Evolutionary conservation across 2,329 filamentous ascomycete genomes (phyloP).

Genomic region (Tolypocladium capitatum): DNA sequence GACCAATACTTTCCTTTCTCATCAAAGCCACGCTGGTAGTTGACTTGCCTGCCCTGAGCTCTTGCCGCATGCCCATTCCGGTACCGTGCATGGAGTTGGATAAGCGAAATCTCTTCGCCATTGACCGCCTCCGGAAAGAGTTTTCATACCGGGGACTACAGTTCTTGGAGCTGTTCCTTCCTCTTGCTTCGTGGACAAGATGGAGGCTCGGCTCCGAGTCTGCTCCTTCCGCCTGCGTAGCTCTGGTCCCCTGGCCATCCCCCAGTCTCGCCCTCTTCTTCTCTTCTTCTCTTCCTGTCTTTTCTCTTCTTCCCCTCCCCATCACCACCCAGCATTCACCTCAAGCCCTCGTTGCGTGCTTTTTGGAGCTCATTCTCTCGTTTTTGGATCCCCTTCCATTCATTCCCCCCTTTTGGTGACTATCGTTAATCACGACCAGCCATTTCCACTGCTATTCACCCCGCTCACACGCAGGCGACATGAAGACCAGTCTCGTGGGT

Average conservation of each 20-base stretch:
- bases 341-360: conserved; percentile 9
- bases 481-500: conserved; percentile 9
- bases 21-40: no score
- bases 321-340: conserved; percentile 9
- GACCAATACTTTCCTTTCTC: background rate
- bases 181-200: background rate
- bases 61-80: no score
- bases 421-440: conserved; percentile 17
- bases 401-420: conserved; percentile 15
- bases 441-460: conserved; percentile 9
- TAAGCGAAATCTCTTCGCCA: no score
- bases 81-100: no score
- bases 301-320: conserved; percentile 6
- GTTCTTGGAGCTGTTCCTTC: background rate
- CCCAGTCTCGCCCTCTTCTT: background rate
- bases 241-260: background rate
- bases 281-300: conserved; percentile 5
- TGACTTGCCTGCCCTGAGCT: no score
- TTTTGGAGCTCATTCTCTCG: conserved; percentile 12
- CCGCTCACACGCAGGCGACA: conserved; percentile 6
- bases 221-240: conserved; percentile 2
- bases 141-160: no score
- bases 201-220: background rate
- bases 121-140: background rate
- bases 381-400: conserved; percentile 17